Evolutionary conservation across 2,329 filamentous ascomycete species (phyloP), one percentile per base, ranked within the genome.

Genomic region (Fusarium napiforme): DNA sequence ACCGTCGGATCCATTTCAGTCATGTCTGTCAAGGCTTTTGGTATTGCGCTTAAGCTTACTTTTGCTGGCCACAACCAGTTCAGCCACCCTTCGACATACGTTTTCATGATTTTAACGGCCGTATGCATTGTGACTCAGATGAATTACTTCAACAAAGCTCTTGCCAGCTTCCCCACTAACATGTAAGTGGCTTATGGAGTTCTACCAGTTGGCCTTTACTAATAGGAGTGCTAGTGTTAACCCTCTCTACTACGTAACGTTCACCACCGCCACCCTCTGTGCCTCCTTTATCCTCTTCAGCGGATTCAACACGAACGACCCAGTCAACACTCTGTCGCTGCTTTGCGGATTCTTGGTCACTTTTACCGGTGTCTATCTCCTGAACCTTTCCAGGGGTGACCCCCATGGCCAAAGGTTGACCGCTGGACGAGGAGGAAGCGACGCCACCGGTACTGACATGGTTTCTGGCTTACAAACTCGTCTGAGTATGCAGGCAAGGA

Each of bases 91-190:
- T 97, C 95, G 56, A 99, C 97, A 67, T 99, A 99, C 78, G 95
- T 98, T 72, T 99, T 99, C 82, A 92, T 96, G 83, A 98, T 99
- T 75, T 90, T 98, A 74, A 96, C 95, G 0, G 87, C 88, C 7
- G 94, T 98, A 73, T 99, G 96, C 86, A 98, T 99, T 80, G 83
- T 99, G 75, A 98, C 95, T 14, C 96, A 99, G 87, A 98, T 99
- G 96, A 99, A 99, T 84, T 99, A 99, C 84, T 97, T 99, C 84
- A 99, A 99, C 87, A 99, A 99, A 84, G 96, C 96, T 12, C 86
- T 99, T 68, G 97, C 94, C 82, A 95, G 97, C 79, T 99, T 98
- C 84, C 96, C 94, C 36, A 98, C 96, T 37, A 97, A 97, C 78
- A 97, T 99, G 95, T 97, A 88, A 82, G 93, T 86, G 30, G 16